These are phyloP conservation scores for Tuber borchii DNA, from an alignment of 495 filamentous ascomycete species.

Conservation along the genomic window DNA sequence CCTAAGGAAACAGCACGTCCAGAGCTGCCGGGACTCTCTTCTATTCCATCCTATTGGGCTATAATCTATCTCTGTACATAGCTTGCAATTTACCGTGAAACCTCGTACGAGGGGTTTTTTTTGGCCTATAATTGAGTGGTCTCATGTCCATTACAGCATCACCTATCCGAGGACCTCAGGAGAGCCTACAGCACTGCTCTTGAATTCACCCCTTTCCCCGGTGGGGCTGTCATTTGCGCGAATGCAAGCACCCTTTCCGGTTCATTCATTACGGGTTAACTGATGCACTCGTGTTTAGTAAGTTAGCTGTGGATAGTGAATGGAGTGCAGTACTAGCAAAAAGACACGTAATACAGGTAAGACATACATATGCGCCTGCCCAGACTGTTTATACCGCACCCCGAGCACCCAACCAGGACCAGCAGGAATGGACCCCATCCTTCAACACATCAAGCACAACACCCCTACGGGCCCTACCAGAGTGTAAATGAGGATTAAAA, in stretches of 20 bases:
- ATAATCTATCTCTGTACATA: not conserved
- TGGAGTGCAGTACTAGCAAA: not conserved
- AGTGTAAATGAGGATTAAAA: not conserved
- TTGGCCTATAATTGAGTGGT: not conserved
- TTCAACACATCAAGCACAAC: too few relatives aligned
- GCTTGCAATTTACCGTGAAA: not conserved
- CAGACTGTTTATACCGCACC: not conserved
- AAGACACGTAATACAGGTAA: not conserved
- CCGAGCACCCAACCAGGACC: not conserved
- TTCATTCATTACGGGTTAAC: not conserved
- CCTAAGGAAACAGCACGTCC: not conserved
- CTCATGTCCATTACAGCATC: not conserved
- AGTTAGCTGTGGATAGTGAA: not conserved
- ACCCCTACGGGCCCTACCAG: not conserved
- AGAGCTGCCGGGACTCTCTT: not conserved
- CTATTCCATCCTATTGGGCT: not conserved
- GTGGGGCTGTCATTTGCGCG: not conserved
- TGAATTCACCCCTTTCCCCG: not conserved
- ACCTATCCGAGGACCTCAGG: not conserved
- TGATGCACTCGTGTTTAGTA: not conserved
- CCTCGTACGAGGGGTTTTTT: not conserved
- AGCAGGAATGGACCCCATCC: not conserved
- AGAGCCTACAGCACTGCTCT: not conserved
- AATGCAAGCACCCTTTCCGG: not conserved
- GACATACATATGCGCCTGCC: not conserved